Evolutionary conservation across 192 early-diverging fungal species (phyloP).

Genomic region (Physocladia obscura): DNA sequence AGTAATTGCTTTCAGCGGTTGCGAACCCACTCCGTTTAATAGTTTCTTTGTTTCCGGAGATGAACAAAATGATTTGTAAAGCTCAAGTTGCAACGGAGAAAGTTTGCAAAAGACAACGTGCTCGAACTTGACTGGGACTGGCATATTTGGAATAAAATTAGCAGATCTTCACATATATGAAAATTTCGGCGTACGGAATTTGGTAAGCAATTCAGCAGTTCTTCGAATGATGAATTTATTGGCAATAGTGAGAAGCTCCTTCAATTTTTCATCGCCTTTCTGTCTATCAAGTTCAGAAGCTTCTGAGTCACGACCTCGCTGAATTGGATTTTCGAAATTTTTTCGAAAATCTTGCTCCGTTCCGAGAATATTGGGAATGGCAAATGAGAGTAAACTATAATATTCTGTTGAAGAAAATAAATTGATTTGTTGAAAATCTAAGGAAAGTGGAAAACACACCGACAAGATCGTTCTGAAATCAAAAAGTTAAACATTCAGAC

Average conservation of each 20-base stretch:
- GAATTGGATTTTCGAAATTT: constrained; percentile 91
- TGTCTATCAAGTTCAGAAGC: constrained; percentile 78
- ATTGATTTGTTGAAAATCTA: no score
- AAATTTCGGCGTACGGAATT: constrained; percentile 74
- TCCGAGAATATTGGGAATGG: constrained; percentile 90
- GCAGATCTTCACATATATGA: neutral
- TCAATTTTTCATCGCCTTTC: constrained; percentile 78
- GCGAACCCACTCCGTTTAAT: constrained; percentile 66
- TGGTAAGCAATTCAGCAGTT: constrained; percentile 93
- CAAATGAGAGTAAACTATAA: constrained; percentile 91
- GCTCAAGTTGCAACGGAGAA: constrained; percentile 67
- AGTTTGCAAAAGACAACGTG: constrained; percentile 96
- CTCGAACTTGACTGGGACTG: constrained; percentile 95
- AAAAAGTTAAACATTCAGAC: neutral
- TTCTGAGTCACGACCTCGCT: constrained; percentile 87
- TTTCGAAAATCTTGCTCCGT: constrained; percentile 84
- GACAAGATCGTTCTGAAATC: constrained; percentile 7
- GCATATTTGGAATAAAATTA: neutral
- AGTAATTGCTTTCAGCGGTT: constrained; percentile 87
- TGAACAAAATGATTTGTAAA: constrained; percentile 80
- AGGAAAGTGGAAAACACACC: no score
- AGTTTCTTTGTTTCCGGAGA: constrained; percentile 71
- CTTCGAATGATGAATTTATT: constrained; percentile 96
- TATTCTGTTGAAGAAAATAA: constrained; percentile 69
- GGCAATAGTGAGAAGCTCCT: constrained; percentile 81